These are phyloP conservation scores for Chlorella sp. DNA, from an alignment of 139 green algal genomes.

Conservation along the genomic window DNA sequence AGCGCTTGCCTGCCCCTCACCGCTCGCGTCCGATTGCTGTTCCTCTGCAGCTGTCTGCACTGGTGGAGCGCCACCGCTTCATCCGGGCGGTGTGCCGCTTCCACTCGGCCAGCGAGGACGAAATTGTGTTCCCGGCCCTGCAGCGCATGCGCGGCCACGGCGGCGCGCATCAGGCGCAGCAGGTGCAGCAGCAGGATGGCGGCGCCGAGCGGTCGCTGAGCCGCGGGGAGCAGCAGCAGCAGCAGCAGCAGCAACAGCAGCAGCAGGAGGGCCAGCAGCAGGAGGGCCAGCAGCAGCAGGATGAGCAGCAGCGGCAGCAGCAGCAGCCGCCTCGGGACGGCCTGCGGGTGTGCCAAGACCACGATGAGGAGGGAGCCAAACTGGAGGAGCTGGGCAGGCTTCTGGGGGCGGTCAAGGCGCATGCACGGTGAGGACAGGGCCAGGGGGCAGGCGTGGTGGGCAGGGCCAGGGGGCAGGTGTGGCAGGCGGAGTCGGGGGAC, in stretches of 20 bases:
- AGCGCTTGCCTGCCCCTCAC: no score
- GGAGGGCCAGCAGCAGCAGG: neutral
- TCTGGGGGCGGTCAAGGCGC: slow-evolving; percentile 78
- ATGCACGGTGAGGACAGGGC: slow-evolving; percentile 48
- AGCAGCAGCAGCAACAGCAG: slow-evolving; percentile 5
- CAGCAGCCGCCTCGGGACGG: neutral
- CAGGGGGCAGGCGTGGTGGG: neutral
- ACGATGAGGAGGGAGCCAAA: slow-evolving; percentile 63
- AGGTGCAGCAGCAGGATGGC: neutral
- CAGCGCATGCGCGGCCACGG: slow-evolving; percentile 41
- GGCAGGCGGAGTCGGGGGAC: neutral
- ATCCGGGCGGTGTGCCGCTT: slow-evolving; percentile 89
- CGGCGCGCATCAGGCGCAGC: neutral
- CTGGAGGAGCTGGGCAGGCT: slow-evolving; percentile 84
- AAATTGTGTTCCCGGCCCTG: slow-evolving; percentile 88
- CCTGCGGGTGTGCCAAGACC: slow-evolving; percentile 66
- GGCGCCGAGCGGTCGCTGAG: neutral
- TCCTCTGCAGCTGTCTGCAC: slow-evolving; percentile 51
- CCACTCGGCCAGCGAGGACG: slow-evolving; percentile 90
- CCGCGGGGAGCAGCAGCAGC: neutral
- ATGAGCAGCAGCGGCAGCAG: neutral
- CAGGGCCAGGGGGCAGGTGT: neutral
- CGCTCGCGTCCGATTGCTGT: neutral
- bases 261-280: neutral
- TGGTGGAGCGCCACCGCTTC: slow-evolving; percentile 86